Percentiles rank a stretch among this genome's conserved stretches.
Evolutionary conservation across 331 rosid genomes (phyloP).

Genomic region (Phaseolus coccineus): DNA sequence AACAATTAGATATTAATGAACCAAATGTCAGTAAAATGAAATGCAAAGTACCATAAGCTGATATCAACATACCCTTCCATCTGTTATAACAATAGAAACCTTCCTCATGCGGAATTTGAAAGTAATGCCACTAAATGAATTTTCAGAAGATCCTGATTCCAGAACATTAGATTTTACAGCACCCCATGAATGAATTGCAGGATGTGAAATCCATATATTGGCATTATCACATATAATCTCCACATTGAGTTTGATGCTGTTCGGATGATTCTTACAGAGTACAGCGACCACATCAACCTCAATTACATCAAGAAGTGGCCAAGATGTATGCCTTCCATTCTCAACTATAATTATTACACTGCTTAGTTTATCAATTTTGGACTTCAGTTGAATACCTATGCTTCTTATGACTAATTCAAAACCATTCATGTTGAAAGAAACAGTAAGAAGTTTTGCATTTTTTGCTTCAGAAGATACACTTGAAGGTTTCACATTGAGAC

Average conservation of each 20-base stretch:
- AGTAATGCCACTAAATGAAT: conserved; percentile 51
- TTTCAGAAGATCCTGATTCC: conserved; percentile 58
- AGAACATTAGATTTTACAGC: conserved; percentile 56
- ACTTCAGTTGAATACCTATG: conserved; percentile 54
- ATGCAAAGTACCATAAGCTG: background rate
- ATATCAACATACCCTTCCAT: conserved; percentile 80
- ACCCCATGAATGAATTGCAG: conserved; percentile 66
- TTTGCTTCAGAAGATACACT: conserved; percentile 58
- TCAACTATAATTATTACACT: conserved; percentile 57
- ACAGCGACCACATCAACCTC: conserved; percentile 61
- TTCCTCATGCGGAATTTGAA: conserved; percentile 65
- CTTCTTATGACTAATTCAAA: conserved; percentile 57
- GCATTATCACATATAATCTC: conserved; percentile 70
- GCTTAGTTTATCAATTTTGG: conserved; percentile 66
- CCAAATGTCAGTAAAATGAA: conserved; percentile 1
- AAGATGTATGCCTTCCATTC: conserved; percentile 59
- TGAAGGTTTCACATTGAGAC: conserved; percentile 44
- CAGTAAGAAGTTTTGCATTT: conserved; percentile 52
- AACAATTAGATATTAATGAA: background rate
- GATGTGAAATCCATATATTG: conserved; percentile 78
- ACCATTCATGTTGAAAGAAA: conserved; percentile 56
- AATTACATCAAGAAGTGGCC: conserved; percentile 74
- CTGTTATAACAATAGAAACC: conserved; percentile 79
- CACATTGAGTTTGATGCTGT: conserved; percentile 44
- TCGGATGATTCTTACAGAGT: conserved; percentile 41